Evolutionary conservation across 257 asterid species (phyloP).

Genomic region (Vinca minor): DNA sequence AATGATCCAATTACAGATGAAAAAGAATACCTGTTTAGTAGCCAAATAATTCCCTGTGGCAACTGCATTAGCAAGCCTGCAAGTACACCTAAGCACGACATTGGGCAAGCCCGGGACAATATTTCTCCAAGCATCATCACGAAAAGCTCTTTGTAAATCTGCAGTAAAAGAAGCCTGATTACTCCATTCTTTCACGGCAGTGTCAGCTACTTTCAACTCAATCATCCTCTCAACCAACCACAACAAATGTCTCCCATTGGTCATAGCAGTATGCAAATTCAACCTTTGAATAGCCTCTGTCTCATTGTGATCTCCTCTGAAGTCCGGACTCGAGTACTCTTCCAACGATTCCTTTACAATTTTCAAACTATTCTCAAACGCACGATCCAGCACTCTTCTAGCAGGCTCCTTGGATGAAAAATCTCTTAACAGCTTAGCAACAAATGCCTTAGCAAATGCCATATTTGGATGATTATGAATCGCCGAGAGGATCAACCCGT

Average conservation of each 20-base stretch:
- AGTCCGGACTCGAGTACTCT: slow-evolving; percentile 83
- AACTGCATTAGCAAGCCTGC: slow-evolving; percentile 74
- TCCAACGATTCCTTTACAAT: slow-evolving; percentile 77
- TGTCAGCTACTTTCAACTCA: slow-evolving; percentile 80
- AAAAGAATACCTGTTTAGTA: slow-evolving; percentile 54
- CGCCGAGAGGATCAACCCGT: slow-evolving; percentile 57
- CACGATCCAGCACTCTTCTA: slow-evolving; percentile 62
- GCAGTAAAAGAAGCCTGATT: slow-evolving; percentile 64
- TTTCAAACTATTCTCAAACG: slow-evolving; percentile 56
- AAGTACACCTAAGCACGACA: slow-evolving; percentile 70
- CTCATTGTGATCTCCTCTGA: slow-evolving; percentile 77
- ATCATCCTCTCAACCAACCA: slow-evolving; percentile 98
- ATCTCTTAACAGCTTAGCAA: slow-evolving; percentile 79
- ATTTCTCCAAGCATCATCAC: slow-evolving; percentile 72
- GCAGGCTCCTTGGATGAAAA: slow-evolving; percentile 62
- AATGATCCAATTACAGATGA: background rate
- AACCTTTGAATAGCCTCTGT: slow-evolving; percentile 88
- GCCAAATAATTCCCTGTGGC: slow-evolving; percentile 63
- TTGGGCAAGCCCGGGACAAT: slow-evolving; percentile 75
- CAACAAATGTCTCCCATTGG: slow-evolving; percentile 64
- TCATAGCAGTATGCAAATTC: slow-evolving; percentile 77
- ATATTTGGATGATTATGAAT: slow-evolving; percentile 58
- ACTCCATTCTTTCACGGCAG: slow-evolving; percentile 82
- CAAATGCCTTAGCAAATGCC: slow-evolving; percentile 80
- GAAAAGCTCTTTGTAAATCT: slow-evolving; percentile 62